Evolutionary conservation across 1,284 basidiomycete species (phyloP).

Genomic region (Apiotrichum domesticum): DNA sequence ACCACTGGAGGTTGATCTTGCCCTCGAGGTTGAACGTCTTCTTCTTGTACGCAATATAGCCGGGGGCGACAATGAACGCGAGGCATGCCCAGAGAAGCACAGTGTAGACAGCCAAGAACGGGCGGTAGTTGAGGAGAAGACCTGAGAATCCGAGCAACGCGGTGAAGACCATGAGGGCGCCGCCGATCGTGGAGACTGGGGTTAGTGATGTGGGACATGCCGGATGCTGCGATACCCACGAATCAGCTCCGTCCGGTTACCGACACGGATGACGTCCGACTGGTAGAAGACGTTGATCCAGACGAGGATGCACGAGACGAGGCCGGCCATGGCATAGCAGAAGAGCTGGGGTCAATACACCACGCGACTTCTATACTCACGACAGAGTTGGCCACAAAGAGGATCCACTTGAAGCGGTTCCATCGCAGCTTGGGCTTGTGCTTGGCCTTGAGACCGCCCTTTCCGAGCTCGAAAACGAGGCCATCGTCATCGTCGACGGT

Average conservation of each 20-base stretch:
- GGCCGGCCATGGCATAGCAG: conserved; percentile 53
- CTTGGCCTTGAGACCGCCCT: conserved; percentile 44
- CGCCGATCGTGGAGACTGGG: conserved; percentile 57
- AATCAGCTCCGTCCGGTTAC: conserved; percentile 57
- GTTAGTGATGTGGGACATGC: too few relatives aligned
- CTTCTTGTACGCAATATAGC: conserved; percentile 63
- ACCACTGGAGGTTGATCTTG: conserved; percentile 66
- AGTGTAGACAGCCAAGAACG: conserved; percentile 64
- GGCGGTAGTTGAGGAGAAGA: conserved; percentile 64
- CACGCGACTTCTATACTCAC: conserved; percentile 44
- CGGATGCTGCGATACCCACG: conserved; percentile 33
- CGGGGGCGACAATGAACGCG: conserved; percentile 58
- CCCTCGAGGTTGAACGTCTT: conserved; percentile 65
- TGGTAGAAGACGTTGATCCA: conserved; percentile 61
- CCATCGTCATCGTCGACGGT: conserved; percentile 57
- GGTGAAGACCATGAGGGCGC: conserved; percentile 56
- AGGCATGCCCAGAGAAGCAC: conserved; percentile 65
- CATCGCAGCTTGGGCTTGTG: conserved; percentile 54
- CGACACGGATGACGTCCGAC: conserved; percentile 59
- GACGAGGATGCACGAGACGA: conserved; percentile 57
- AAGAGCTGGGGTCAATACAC: conserved; percentile 48
- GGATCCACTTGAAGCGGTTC: conserved; percentile 65
- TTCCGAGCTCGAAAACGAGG: conserved; percentile 46
- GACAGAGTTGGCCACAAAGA: conserved; percentile 55
- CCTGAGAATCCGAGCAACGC: conserved; percentile 62